Evolutionary conservation across 2,329 filamentous ascomycete species (phyloP).

Genomic region (Lachnellula hyalina): DNA sequence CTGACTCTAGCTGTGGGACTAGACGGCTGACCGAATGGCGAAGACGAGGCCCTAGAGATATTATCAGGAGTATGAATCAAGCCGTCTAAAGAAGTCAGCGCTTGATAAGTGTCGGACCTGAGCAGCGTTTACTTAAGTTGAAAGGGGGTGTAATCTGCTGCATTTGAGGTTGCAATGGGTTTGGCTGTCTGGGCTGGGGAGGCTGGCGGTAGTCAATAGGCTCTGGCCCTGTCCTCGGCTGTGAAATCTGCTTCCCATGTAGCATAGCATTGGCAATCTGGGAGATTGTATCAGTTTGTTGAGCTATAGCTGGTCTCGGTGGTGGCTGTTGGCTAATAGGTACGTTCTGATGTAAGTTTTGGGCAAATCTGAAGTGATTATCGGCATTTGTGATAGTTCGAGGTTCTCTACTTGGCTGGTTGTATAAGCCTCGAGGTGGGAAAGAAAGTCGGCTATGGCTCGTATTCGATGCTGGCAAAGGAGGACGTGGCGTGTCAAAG

Average conservation of each 20-base stretch:
- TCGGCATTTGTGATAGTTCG: constrained; percentile 19
- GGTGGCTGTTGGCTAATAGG: constrained; percentile 10
- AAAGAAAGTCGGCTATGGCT: constrained; percentile 19
- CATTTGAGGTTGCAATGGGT: constrained; percentile 21
- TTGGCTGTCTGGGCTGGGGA: constrained; percentile 10
- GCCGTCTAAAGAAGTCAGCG: constrained; percentile 19
- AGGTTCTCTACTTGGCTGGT: constrained; percentile 13
- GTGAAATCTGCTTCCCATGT: constrained; percentile 13
- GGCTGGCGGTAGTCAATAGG: constrained; percentile 13
- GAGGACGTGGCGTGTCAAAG: neutral
- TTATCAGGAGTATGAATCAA: constrained; percentile 16
- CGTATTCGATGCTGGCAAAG: neutral
- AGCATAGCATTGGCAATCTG: constrained; percentile 25
- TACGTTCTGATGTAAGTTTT: constrained; percentile 19
- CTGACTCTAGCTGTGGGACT: constrained; percentile 27
- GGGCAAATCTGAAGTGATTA: constrained; percentile 26
- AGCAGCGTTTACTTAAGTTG: constrained; percentile 22
- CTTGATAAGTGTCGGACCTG: neutral
- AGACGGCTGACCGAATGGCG: constrained; percentile 18
- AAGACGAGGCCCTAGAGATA: constrained; percentile 14
- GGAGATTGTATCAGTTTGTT: constrained; percentile 13
- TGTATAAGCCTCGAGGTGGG: constrained; percentile 14
- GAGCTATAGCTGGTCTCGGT: neutral
- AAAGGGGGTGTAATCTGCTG: constrained; percentile 28
- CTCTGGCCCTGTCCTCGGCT: constrained; percentile 2